A percentile compares a stretch with the other conserved stretches of the same genome.
Conservation (phyloP, 2,329 filamentous ascomycete genomes). For the Alternaria incomplexa region DNA sequence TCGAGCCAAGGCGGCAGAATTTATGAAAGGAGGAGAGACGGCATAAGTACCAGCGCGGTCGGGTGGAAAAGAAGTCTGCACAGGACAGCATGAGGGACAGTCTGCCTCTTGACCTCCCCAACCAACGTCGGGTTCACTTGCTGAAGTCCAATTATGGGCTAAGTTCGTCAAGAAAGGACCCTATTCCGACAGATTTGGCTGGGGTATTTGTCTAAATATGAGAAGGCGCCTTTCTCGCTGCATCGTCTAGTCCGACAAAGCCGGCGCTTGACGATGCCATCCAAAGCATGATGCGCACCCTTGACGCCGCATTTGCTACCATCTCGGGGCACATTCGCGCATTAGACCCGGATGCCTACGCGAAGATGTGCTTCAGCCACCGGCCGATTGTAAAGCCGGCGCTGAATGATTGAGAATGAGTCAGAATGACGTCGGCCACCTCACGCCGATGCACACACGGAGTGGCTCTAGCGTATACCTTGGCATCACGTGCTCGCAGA, state of each 20-base stretch:
- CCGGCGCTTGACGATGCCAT: neutral
- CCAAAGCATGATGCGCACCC: neutral
- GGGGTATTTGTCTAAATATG: too few relatives aligned
- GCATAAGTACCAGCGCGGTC: neutral
- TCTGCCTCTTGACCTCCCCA: neutral
- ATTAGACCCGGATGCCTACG: neutral
- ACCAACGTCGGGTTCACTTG: neutral
- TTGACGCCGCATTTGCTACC: neutral
- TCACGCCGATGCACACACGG: neutral
- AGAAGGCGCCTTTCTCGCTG: neutral
- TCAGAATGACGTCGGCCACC: neutral
- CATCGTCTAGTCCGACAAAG: neutral
- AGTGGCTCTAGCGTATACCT: neutral
- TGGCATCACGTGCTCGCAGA: neutral
- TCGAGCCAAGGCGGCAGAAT: neutral
- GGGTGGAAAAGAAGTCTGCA: neutral
- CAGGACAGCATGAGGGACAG: neutral
- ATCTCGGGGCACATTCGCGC: neutral
- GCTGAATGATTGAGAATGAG: neutral
- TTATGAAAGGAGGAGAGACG: neutral
- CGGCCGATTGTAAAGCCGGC: neutral
- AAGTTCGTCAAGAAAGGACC: neutral
- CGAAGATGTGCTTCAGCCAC: neutral
- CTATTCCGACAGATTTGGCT: neutral
- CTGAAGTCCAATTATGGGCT: neutral